Conservation (phyloP, 2,329 filamentous ascomycete genomes). For the Pseudodiploospora longispora region DNA sequence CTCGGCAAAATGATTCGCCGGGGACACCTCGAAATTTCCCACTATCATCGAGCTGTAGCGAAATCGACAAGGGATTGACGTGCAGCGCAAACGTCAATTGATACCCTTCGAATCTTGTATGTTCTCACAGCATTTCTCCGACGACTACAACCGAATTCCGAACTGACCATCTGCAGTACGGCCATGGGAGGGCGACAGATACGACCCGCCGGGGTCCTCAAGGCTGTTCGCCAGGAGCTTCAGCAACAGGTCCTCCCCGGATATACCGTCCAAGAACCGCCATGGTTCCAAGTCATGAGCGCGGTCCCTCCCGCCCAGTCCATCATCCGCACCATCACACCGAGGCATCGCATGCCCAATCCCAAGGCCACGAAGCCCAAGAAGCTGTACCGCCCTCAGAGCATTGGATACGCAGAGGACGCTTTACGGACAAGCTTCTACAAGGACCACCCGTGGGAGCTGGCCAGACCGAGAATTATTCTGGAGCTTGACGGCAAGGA, state of each 20-base stretch:
- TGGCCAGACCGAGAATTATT: slow-evolving; percentile 78
- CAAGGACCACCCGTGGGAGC: slow-evolving; percentile 92
- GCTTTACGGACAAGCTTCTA: slow-evolving; percentile 73
- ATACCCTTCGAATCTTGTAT: no score
- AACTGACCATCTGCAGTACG: background rate
- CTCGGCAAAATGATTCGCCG: slow-evolving; percentile 8
- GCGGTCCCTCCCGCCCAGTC: slow-evolving; percentile 51
- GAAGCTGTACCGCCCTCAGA: slow-evolving; percentile 71
- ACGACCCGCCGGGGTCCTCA: slow-evolving; percentile 38
- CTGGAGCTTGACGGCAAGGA: slow-evolving; percentile 84
- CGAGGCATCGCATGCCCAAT: slow-evolving; percentile 33
- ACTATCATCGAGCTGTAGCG: background rate
- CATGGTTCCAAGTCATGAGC: slow-evolving; percentile 46
- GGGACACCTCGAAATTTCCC: slow-evolving; percentile 6
- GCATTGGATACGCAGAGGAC: slow-evolving; percentile 78
- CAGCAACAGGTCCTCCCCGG: slow-evolving; percentile 30
- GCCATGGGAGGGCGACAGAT: slow-evolving; percentile 37
- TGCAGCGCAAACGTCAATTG: background rate
- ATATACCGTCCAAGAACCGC: slow-evolving; percentile 26
- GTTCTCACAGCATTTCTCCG: background rate
- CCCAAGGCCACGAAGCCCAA: slow-evolving; percentile 49
- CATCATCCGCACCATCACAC: slow-evolving; percentile 44
- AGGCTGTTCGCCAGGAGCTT: slow-evolving; percentile 36
- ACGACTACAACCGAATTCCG: background rate
- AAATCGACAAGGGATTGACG: background rate